phyloP scores from a whole-genome alignment of 345 rosid species.

The Citrus reticulata region DNA sequence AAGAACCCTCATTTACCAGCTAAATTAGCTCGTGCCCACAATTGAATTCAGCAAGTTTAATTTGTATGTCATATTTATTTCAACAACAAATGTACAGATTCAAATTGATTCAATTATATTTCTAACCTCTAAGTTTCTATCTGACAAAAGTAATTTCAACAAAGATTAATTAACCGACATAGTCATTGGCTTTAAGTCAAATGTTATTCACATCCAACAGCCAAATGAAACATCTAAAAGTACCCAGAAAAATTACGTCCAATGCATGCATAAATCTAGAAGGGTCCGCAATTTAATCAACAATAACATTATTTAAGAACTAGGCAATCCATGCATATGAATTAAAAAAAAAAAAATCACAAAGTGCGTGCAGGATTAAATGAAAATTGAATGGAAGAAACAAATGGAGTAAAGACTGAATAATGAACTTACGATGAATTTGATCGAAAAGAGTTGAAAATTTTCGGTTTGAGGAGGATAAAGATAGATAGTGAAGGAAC shows the following conservation, averaged over 20 bases:
- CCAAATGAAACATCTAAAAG: neutral
- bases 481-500: neutral
- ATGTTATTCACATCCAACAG: neutral
- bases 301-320: neutral
- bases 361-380: neutral
- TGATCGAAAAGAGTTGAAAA: neutral
- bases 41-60: neutral
- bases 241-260: neutral
- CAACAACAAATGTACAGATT: neutral
- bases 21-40: neutral
- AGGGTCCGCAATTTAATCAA: neutral
- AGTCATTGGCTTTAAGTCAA: neutral
- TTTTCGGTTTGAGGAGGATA: neutral
- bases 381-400: neutral
- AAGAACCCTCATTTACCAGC: neutral
- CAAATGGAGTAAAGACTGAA: neutral
- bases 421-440: slow-evolving; percentile 8
- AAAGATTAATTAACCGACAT: neutral
- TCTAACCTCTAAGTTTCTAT: neutral
- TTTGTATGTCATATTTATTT: neutral
- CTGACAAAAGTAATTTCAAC: neutral
- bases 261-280: neutral
- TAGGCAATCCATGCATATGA: neutral
- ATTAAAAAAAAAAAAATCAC: neutral
- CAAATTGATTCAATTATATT: neutral